These are phyloP conservation scores for Sporothrix brunneoviolacea DNA, from an alignment of 2,329 filamentous ascomycete species.

Conservation along the genomic window DNA sequence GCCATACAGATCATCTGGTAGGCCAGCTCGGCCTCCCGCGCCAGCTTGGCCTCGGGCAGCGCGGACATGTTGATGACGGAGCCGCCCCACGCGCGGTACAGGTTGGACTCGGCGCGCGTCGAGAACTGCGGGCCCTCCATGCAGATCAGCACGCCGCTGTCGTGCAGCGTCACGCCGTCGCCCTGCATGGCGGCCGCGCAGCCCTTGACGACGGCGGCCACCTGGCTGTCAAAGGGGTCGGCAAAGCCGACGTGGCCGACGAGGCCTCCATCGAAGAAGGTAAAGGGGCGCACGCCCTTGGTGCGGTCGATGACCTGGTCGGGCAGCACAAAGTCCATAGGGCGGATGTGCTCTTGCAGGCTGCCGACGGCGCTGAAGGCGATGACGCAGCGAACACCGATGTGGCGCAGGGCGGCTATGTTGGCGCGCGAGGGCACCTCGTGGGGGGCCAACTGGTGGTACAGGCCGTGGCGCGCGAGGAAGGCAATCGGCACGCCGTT, in stretches of 20 bases:
- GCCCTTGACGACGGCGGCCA: constrained; percentile 68
- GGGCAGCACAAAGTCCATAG: constrained; percentile 92
- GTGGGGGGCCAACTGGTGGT: constrained; percentile 87
- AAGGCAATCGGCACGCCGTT: constrained; percentile 79
- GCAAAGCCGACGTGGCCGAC: constrained; percentile 94
- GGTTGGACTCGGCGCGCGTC: constrained; percentile 87
- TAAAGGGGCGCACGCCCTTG: constrained; percentile 89
- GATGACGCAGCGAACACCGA: constrained; percentile 86
- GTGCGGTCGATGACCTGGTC: constrained; percentile 97
- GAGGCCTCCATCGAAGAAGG: constrained; percentile 88
- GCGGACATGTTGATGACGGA: constrained; percentile 98
- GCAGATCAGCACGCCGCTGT: constrained; percentile 77
- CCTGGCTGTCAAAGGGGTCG: constrained; percentile 79
- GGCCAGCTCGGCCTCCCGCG: constrained; percentile 88
- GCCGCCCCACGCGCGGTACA: constrained; percentile 92
- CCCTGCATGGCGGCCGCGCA: constrained; percentile 73
- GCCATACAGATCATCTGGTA: constrained; percentile 99
- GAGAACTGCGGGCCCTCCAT: constrained; percentile 99
- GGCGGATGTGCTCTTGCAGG: constrained; percentile 85
- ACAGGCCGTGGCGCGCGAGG: constrained; percentile 80
- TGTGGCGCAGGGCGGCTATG: constrained; percentile 87
- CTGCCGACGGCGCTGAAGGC: constrained; percentile 94
- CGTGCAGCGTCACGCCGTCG: constrained; percentile 78
- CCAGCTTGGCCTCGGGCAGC: constrained; percentile 91
- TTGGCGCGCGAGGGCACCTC: constrained; percentile 94